Conservation (phyloP, 441 rosid genomes). For the Adansonia grandidieri region DNA sequence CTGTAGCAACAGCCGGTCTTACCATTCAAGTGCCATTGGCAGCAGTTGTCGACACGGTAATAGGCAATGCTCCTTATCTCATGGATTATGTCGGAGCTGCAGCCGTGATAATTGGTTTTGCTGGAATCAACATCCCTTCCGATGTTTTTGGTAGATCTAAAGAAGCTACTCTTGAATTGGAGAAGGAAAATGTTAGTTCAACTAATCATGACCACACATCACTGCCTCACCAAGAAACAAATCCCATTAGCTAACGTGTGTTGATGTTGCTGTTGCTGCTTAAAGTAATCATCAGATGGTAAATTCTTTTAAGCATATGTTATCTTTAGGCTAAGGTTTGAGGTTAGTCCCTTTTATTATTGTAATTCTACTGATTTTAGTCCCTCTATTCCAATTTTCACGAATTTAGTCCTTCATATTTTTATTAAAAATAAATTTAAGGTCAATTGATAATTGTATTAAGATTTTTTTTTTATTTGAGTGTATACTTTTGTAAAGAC, state of each 20-base stretch:
- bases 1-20: conserved; percentile 94
- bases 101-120: conserved; percentile 88
- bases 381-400: not conserved
- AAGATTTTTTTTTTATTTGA: not conserved
- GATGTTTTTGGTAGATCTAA: conserved; percentile 50
- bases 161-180: conserved; percentile 44
- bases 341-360: not conserved
- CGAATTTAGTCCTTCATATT: not conserved
- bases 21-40: conserved; percentile 96
- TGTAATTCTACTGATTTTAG: conserved; percentile 4
- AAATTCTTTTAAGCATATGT: not conserved
- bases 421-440: not conserved
- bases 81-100: conserved; percentile 79
- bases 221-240: conserved; percentile 20
- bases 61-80: conserved; percentile 70
- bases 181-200: conserved; percentile 40
- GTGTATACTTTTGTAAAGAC: too few species aligned
- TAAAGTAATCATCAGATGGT: not conserved
- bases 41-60: conserved; percentile 73
- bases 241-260: conserved; percentile 28
- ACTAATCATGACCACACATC: conserved; percentile 27
- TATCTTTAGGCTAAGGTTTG: not conserved
- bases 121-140: conserved; percentile 83
- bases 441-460: not conserved
- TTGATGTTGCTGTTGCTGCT: not conserved